These are phyloP conservation scores for Sarocladium oryzae DNA, from an alignment of 2,329 filamentous ascomycete genomes.

Conservation along the genomic window DNA sequence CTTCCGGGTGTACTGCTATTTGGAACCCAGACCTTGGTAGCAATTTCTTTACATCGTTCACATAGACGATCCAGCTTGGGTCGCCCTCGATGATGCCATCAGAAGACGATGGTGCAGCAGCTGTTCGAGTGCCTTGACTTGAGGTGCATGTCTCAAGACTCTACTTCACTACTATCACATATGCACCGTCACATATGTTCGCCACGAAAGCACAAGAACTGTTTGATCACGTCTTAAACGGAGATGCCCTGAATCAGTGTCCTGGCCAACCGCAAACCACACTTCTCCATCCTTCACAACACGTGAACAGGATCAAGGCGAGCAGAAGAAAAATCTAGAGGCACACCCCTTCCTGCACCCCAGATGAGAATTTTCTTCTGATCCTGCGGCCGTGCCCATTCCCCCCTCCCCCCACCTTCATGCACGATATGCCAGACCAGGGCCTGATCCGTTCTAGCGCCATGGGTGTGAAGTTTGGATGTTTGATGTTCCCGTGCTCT, in stretches of 20 bases:
- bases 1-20: not conserved
- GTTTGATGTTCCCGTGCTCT: not conserved
- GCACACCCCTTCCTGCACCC: slow-evolving; percentile 2
- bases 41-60: too few relatives aligned
- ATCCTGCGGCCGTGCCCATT: not conserved
- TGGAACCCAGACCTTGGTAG: too few relatives aligned
- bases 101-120: not conserved
- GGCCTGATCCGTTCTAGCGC: slow-evolving; percentile 9
- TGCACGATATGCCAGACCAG: slow-evolving; percentile 14
- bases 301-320: too few relatives aligned
- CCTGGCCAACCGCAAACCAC: not conserved
- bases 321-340: not conserved
- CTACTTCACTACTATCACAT: too few relatives aligned
- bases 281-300: not conserved
- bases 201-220: too few relatives aligned
- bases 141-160: too few relatives aligned
- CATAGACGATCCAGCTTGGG: not conserved
- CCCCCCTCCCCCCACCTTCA: slow-evolving; percentile 1
- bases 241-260: not conserved
- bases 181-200: too few relatives aligned
- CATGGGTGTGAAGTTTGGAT: slow-evolving; percentile 13
- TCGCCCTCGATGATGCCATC: not conserved
- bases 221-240: not conserved
- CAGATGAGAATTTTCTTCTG: slow-evolving; percentile 1
- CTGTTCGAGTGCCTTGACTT: too few relatives aligned